Conservation (phyloP, 1,284 basidiomycete species). For the Cystobasidiaceae sp. region DNA sequence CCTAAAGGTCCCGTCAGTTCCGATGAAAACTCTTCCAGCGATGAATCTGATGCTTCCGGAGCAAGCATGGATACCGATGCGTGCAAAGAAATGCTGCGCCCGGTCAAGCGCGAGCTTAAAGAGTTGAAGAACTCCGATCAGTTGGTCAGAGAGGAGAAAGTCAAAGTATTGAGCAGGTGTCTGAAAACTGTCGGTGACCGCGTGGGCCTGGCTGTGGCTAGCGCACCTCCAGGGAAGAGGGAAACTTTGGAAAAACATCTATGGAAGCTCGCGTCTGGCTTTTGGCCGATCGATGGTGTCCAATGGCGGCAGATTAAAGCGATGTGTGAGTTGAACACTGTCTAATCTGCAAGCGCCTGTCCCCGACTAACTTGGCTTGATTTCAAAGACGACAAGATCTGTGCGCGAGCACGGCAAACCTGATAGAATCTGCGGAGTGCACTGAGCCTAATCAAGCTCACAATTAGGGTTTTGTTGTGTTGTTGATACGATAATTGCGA, state of each 20-base stretch:
- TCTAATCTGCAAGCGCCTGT: too few relatives aligned
- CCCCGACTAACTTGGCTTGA: too few relatives aligned
- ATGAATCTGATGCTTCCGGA: slow-evolving; percentile 33
- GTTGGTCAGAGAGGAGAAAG: slow-evolving; percentile 88
- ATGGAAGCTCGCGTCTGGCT: slow-evolving; percentile 62
- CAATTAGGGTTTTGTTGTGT: too few relatives aligned
- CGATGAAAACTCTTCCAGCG: slow-evolving; percentile 2
- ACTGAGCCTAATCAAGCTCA: too few relatives aligned
- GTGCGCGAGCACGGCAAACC: too few relatives aligned
- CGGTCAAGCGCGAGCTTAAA: slow-evolving; percentile 98
- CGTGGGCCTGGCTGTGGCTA: slow-evolving; percentile 76
- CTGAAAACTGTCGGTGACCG: slow-evolving; percentile 87
- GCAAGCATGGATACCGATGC: slow-evolving; percentile 89
- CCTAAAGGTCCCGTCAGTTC: slow-evolving; percentile 4
- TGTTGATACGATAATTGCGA: too few relatives aligned
- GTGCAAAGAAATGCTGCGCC: slow-evolving; percentile 92
- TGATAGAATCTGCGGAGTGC: too few relatives aligned
- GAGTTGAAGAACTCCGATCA: slow-evolving; percentile 87
- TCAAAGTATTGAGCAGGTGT: slow-evolving; percentile 91
- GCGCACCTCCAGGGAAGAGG: slow-evolving; percentile 66
- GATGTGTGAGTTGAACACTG: slow-evolving; percentile 30
- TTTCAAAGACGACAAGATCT: too few relatives aligned
- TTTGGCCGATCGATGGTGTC: background rate
- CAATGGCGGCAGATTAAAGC: slow-evolving; percentile 18
- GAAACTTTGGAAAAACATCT: slow-evolving; percentile 87